Evolutionary conservation across 169 alveolate species (phyloP).

Genomic region (Plasmodium malariae): DNA sequence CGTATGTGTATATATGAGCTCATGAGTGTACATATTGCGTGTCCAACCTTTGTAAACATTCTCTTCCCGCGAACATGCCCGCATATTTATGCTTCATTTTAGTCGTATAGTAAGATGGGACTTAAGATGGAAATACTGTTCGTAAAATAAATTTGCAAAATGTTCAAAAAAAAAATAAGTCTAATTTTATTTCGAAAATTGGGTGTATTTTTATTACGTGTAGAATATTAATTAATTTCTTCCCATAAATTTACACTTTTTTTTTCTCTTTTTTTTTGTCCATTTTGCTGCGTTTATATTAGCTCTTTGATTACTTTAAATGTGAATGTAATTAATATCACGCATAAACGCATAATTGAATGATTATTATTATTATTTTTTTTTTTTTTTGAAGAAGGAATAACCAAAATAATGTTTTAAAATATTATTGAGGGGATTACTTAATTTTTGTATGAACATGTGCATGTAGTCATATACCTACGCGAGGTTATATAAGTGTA

Average conservation of each 20-base stretch:
- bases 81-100: background rate
- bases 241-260: too few relatives aligned
- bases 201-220: background rate
- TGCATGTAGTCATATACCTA: background rate
- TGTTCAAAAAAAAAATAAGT: constrained; percentile 2
- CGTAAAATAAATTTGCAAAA: constrained; percentile 30
- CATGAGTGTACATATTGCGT: background rate
- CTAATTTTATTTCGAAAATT: background rate
- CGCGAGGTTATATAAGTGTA: background rate
- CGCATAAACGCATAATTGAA: constrained; percentile 52
- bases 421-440: too few relatives aligned
- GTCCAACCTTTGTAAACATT: too few relatives aligned
- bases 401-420: too few relatives aligned
- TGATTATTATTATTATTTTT: too few relatives aligned
- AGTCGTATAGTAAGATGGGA: background rate
- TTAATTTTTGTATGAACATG: too few relatives aligned
- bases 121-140: constrained; percentile 23
- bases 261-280: background rate
- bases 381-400: too few relatives aligned
- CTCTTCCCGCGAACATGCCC: background rate
- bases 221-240: background rate
- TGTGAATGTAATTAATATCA: constrained; percentile 54
- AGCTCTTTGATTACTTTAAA: constrained; percentile 60
- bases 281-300: constrained; percentile 32
- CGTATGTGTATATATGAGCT: background rate